phyloP scores from a whole-genome alignment of 106 monocot species.

The Apostasia shenzhenica region DNA sequence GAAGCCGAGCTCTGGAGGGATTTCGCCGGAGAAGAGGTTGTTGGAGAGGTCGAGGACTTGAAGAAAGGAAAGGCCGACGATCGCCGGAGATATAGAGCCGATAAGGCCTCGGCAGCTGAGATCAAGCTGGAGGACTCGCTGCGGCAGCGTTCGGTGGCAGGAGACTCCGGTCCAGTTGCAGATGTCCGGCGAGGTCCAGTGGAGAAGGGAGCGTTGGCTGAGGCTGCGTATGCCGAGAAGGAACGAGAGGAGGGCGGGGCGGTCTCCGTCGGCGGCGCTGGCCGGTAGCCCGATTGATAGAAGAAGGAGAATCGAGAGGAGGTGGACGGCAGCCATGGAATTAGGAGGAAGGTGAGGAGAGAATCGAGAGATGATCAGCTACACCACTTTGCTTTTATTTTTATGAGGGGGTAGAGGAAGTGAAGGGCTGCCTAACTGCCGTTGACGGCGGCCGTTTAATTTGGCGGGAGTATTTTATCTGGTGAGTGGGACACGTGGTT shows the following conservation, averaged over 20 bases:
- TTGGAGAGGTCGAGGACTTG: slow-evolving; percentile 52
- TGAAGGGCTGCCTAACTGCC: slow-evolving; percentile 33
- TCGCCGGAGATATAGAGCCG: slow-evolving; percentile 32
- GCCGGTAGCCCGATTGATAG: background rate
- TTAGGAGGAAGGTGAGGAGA: background rate
- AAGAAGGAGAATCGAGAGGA: background rate
- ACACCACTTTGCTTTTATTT: slow-evolving; percentile 26
- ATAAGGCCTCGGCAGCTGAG: slow-evolving; percentile 29
- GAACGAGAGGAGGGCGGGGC: slow-evolving; percentile 40
- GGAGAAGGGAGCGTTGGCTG: slow-evolving; percentile 9
- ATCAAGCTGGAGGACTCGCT: slow-evolving; percentile 31
- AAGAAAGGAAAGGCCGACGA: slow-evolving; percentile 57
- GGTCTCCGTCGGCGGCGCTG: slow-evolving; percentile 19
- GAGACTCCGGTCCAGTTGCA: slow-evolving; percentile 80
- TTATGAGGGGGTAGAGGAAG: slow-evolving; percentile 2
- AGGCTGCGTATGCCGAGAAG: background rate
- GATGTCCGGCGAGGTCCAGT: slow-evolving; percentile 19
- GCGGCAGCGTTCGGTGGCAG: slow-evolving; percentile 23
- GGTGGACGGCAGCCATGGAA: background rate
- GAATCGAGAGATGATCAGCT: slow-evolving; percentile 9
- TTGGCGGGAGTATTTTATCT: slow-evolving; percentile 18
- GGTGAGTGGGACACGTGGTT: background rate
- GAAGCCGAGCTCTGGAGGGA: slow-evolving; percentile 46
- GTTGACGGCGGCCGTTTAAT: slow-evolving; percentile 35
- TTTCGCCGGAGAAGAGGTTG: slow-evolving; percentile 39